These are phyloP conservation scores for Chenopodium album DNA, from an alignment of 148 eudicot species.

Conservation along the genomic window DNA sequence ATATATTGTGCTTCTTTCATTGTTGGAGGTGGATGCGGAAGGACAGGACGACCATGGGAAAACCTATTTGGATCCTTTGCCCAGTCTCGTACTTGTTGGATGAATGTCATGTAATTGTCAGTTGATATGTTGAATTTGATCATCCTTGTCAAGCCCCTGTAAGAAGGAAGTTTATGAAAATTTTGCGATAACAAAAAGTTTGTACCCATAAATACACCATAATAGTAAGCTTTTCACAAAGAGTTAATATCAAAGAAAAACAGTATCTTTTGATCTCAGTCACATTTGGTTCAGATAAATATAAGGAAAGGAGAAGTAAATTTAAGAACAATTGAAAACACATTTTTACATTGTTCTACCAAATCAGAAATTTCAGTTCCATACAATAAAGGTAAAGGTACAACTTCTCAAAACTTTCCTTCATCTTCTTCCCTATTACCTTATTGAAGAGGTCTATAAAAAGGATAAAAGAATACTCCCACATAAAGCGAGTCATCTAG, in stretches of 20 bases:
- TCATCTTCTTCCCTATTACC: not conserved
- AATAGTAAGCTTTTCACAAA: not conserved
- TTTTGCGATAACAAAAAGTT: not conserved
- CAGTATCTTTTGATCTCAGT: not conserved
- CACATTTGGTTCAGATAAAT: not conserved
- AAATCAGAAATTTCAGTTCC: not conserved
- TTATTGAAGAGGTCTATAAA: no score
- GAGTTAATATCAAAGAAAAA: not conserved
- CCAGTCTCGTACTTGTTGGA: constrained; percentile 15
- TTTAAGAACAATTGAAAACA: not conserved
- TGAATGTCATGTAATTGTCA: constrained; percentile 2
- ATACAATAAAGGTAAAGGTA: not conserved
- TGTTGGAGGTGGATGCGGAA: constrained; percentile 17
- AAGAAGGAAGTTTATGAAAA: not conserved
- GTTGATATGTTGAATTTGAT: not conserved
- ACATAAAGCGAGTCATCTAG: not conserved
- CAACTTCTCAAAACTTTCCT: not conserved
- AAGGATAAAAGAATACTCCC: not conserved
- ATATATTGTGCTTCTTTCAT: not conserved
- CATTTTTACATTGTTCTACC: not conserved
- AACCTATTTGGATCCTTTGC: constrained; percentile 16
- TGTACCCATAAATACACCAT: not conserved
- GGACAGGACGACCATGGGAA: constrained; percentile 17
- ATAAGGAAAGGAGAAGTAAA: not conserved
- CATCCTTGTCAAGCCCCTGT: not conserved